These are phyloP conservation scores for Aspergillus sclerotioniger DNA, from an alignment of 495 filamentous ascomycete species.

Conservation along the genomic window DNA sequence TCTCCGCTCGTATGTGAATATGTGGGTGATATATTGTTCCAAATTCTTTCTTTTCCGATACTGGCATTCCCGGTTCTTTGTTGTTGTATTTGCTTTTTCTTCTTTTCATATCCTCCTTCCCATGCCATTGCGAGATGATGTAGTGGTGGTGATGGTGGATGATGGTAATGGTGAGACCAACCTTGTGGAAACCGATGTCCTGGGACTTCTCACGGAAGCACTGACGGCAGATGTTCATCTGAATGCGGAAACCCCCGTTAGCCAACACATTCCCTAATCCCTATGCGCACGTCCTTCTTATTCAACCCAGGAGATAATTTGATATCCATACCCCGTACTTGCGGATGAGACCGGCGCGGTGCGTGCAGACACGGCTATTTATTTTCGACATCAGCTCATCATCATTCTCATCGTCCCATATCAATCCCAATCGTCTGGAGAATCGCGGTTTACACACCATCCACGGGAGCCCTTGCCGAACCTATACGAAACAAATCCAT, in stretches of 20 bases:
- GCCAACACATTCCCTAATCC: no score
- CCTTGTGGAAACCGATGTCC: conserved; percentile 99
- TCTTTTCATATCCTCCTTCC: background rate
- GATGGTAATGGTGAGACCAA: conserved; percentile 29
- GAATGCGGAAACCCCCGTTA: conserved; percentile 1
- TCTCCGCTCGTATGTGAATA: background rate
- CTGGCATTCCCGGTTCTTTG: background rate
- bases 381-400: conserved; percentile 14
- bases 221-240: conserved; percentile 97
- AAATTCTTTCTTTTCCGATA: background rate
- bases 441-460: conserved; percentile 60
- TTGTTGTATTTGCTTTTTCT: background rate
- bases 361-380: conserved; percentile 88
- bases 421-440: background rate
- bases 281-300: no score
- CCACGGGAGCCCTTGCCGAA: conserved; percentile 85
- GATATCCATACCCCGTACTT: conserved; percentile 86
- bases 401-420: conserved; percentile 1
- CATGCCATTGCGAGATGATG: background rate
- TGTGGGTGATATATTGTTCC: background rate
- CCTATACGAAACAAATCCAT: conserved; percentile 27
- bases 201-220: conserved; percentile 97
- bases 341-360: conserved; percentile 94
- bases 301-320: background rate
- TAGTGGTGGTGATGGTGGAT: background rate